Conservation (phyloP, 2,329 filamentous ascomycete species). For the Akanthomyces dipterigenus region DNA sequence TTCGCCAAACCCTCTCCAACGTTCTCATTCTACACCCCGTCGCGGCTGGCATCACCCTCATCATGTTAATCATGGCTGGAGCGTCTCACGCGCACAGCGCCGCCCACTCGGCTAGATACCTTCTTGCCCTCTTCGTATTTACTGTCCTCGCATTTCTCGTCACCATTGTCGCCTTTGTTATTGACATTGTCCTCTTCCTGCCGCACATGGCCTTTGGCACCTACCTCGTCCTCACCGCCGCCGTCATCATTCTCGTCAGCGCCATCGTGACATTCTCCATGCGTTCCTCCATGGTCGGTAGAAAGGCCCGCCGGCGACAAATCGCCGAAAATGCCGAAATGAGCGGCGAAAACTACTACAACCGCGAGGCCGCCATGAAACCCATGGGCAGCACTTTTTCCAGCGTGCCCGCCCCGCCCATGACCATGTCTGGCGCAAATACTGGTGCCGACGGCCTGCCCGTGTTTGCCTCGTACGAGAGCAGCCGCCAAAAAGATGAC, state of each 20-base stretch:
- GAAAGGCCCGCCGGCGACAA: conserved; percentile 86
- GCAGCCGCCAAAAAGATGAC: conserved; percentile 52
- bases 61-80: conserved; percentile 74
- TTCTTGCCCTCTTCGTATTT: conserved; percentile 79
- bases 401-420: conserved; percentile 52
- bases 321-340: conserved; percentile 95
- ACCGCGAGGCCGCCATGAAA: conserved; percentile 54
- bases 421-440: conserved; percentile 50
- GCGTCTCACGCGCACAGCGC: conserved; percentile 81
- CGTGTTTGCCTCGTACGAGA: conserved; percentile 60
- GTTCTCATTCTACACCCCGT: conserved; percentile 92
- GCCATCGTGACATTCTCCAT: conserved; percentile 88
- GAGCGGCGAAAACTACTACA: conserved; percentile 91
- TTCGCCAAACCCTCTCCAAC: conserved; percentile 64
- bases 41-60: conserved; percentile 75
- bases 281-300: conserved; percentile 82
- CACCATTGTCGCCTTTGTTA: conserved; percentile 78
- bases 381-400: conserved; percentile 28
- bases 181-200: conserved; percentile 91
- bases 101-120: conserved; percentile 82
- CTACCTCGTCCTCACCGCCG: conserved; percentile 85
- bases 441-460: conserved; percentile 43
- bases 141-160: conserved; percentile 79
- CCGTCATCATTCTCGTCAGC: conserved; percentile 74
- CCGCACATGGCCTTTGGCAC: conserved; percentile 92